Evolutionary conservation across 148 eudicot species (phyloP).

Genomic region (Rhododendron vialii): DNA sequence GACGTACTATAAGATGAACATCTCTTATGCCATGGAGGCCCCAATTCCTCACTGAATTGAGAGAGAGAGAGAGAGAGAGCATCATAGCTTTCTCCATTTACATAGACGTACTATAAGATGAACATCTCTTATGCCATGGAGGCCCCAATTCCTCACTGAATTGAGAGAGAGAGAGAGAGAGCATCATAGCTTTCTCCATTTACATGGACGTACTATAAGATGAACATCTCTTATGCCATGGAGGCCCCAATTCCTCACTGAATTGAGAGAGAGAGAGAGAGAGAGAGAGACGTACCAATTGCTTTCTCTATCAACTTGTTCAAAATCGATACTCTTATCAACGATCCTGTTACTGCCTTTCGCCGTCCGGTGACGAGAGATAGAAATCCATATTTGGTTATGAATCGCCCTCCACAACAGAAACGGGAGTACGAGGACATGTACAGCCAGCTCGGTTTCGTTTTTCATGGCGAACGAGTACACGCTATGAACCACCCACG

Average conservation of each 20-base stretch:
- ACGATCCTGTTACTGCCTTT: constrained; percentile 54
- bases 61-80: not conserved
- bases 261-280: too few species aligned
- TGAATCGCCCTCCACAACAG: constrained; percentile 48
- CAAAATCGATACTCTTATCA: constrained; percentile 66
- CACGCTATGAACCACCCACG: constrained; percentile 37
- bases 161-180: not conserved
- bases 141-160: too few species aligned
- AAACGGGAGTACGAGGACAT: constrained; percentile 35
- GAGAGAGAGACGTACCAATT: constrained; percentile 37
- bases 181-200: not conserved
- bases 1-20: not conserved
- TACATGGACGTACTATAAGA: not conserved
- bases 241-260: too few species aligned
- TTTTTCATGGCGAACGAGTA: constrained; percentile 21
- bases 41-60: too few species aligned
- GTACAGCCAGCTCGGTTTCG: constrained; percentile 15
- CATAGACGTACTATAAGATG: not conserved
- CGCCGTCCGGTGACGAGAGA: constrained; percentile 65
- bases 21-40: not conserved
- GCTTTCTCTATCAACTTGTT: constrained; percentile 66
- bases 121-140: not conserved
- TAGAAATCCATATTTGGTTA: constrained; percentile 59
- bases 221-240: not conserved
- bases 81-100: not conserved